Base-by-base conservation (phyloP, 495 filamentous ascomycete species). In the Aspergillus bertholletiae region DNA sequence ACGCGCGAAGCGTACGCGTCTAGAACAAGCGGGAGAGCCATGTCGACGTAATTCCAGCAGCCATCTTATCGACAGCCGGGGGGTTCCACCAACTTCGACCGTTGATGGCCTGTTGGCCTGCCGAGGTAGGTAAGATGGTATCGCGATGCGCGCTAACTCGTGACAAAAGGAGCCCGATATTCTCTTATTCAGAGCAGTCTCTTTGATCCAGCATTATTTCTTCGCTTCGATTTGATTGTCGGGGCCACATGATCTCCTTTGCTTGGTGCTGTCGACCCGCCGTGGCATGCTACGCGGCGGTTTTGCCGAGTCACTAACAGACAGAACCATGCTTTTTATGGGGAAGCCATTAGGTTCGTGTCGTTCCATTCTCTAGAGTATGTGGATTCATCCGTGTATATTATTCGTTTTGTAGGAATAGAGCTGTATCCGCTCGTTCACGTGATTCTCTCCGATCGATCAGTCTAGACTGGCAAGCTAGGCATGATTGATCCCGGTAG, bases 221-320 rank as follows among this genome's bases (percentile, higher is more conserved):
- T 32, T 11, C 27, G 27, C 9, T 9, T 28, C 27, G n/a, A n/a
- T n/a, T n/a, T n/a, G n/a, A n/a, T n/a, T n/a, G n/a, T n/a, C n/a
- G n/a, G n/a, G n/a, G n/a, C n/a, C n/a, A 37, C 12, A 37, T 15
- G 34, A 15, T 15, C 2, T 6, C 34, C 13, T 37, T 32, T 32
- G 30, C 30, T 7, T 32, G 30, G 30, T 32, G 30, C 30, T 32
- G 30, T 32, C 30, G 9, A 32, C 13, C 30, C 9, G 30, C 3
- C 8, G 2, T 32, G 9, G 2, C 13, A 5, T 32, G 30, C 8
- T 32, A 12, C 30, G n/a, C 20, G 50, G 32, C 22, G 26, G 27
- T 50, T 23, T 35, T 39, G 20, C 6, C 48, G 37, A 24, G 48
- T 35, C 32, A 22, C 48, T 50, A 50, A 50, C 32, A 23, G 48